Conservation (phyloP, 495 filamentous ascomycete genomes). For the Trypethelium eluteriae region DNA sequence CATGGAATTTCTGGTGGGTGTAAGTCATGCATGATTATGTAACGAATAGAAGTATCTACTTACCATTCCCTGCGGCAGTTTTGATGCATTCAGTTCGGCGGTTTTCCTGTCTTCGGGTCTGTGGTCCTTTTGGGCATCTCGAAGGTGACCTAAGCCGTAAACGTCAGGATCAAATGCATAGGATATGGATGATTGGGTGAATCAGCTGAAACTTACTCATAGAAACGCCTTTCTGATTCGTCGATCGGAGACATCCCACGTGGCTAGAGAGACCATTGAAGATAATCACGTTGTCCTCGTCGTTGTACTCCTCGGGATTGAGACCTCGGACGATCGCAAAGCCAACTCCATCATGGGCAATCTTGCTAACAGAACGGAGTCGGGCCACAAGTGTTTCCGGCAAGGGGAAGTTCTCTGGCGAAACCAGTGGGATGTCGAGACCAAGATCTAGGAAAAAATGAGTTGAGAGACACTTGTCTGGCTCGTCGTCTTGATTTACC, state of each 20-base stretch:
- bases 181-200: neutral
- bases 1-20: constrained; percentile 23
- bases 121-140: constrained; percentile 23
- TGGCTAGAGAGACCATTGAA: constrained; percentile 23
- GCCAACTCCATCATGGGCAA: constrained; percentile 22
- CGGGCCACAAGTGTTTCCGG: neutral
- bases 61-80: constrained; percentile 27
- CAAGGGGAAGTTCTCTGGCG: neutral
- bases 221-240: constrained; percentile 22
- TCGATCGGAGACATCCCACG: constrained; percentile 22
- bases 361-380: constrained; percentile 18
- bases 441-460: neutral
- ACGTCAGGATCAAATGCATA: neutral
- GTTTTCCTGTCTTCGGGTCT: constrained; percentile 21
- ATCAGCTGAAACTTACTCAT: constrained; percentile 20
- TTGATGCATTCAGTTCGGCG: constrained; percentile 26
- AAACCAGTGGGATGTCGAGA: neutral
- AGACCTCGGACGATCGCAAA: constrained; percentile 24
- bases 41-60: neutral
- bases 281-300: constrained; percentile 25
- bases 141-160: constrained; percentile 23
- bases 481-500: constrained; percentile 13
- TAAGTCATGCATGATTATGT: constrained; percentile 4
- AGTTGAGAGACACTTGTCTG: constrained; percentile 9
- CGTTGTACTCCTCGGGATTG: constrained; percentile 20